Evolutionary conservation across 1,139 yeast genomes (phyloP), one percentile per base, ranked within the genome.

Genomic region (Pichia terricola): DNA sequence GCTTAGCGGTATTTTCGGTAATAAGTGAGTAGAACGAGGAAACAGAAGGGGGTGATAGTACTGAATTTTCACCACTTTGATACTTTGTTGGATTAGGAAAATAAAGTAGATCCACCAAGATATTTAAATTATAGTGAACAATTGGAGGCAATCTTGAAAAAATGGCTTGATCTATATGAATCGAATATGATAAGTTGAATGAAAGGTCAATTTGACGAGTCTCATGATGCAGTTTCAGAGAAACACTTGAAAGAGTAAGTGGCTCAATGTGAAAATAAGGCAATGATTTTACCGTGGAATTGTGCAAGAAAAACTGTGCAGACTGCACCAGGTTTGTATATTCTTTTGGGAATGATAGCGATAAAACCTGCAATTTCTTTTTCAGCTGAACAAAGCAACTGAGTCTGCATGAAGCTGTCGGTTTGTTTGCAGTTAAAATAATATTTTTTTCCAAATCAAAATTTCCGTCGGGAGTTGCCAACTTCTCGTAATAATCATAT

Each of bases 21-120:
- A 65, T 56, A 7, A 57, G 43, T 11, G 66, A 60, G 47, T 66
- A 65, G 44, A 64, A 65, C 3, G 52, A 41, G 1, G 60, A 39
- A 38, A 61, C 60, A 2, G 57, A 41, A 3, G 58, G 61, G 10
- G 41, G 47, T 1, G 50, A 26, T 9, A 38, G 26, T 7, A 40
- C 37, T 2, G 40, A 41, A n/a, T 40, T 44, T 26, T 35, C 45
- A 3, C 54, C 47, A 16, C 26, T 39, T 34, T 60, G 60, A 38
- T 55, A 59, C 4, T 27, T 6, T 0, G 63, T 59, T 22, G 53
- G 45, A 4, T 41, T 28, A 3, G 60, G 54, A 3, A 52, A 45
- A 32, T 50, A 47, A 4, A 56, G 28, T 35, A 49, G 50, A 5
- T 50, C 43, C 2, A 52, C 36, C 5, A 58, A 37, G 34, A 43